Evolutionary conservation across 441 rosid species (phyloP).

Genomic region (Erodium texanum): DNA sequence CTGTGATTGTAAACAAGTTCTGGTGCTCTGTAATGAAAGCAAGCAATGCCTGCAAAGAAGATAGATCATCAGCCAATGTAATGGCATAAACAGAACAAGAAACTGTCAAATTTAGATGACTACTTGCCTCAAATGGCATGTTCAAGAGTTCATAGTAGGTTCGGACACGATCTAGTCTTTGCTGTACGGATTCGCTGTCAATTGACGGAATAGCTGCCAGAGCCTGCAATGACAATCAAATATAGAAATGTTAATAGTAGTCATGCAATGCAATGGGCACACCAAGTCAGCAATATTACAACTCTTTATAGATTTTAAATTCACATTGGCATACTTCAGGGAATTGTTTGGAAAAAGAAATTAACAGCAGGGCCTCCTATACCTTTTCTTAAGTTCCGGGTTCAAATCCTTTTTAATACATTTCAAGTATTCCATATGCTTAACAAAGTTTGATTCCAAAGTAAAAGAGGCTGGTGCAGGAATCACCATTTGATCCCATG

Average conservation of each 20-base stretch:
- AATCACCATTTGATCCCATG: not conserved
- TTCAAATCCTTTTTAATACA: not conserved
- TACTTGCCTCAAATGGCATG: slow-evolving; percentile 93
- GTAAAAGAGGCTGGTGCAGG: not conserved
- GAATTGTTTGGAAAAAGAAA: not conserved
- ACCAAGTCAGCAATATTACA: too few relatives aligned
- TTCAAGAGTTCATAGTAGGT: slow-evolving; percentile 81
- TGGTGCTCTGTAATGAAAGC: slow-evolving; percentile 76
- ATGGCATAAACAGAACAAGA: not conserved
- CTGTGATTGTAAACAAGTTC: slow-evolving; percentile 53
- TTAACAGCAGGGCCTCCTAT: not conserved
- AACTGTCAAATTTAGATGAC: slow-evolving; percentile 15
- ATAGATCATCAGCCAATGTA: not conserved
- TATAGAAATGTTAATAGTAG: not conserved
- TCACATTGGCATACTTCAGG: not conserved
- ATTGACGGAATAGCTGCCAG: slow-evolving; percentile 83
- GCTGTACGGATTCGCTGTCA: slow-evolving; percentile 63
- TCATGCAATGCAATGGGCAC: too few relatives aligned
- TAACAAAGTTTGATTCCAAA: not conserved
- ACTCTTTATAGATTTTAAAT: too few relatives aligned
- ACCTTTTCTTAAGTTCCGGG: not conserved
- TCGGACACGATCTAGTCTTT: slow-evolving; percentile 77
- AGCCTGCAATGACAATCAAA: slow-evolving; percentile 42
- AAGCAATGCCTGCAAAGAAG: slow-evolving; percentile 70
- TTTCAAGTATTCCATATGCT: not conserved